Conservation (phyloP, 2,329 filamentous ascomycete species). For the Neofusicoccum laricinum region DNA sequence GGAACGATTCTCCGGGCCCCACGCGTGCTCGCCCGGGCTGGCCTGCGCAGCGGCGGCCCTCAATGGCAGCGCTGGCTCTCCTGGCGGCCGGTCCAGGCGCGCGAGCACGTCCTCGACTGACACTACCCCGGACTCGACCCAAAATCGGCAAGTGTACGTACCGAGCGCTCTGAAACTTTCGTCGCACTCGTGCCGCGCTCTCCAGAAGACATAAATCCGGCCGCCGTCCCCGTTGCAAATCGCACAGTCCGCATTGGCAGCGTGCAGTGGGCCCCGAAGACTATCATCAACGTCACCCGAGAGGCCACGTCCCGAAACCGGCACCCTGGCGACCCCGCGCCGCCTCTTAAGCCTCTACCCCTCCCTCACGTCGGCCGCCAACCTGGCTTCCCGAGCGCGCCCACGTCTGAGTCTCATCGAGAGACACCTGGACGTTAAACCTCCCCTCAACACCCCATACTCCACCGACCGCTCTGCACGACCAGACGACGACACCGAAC, state of each 20-base stretch:
- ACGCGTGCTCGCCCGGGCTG: not conserved
- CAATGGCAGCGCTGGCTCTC: not conserved
- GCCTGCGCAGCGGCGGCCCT: not conserved
- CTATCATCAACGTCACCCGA: constrained; percentile 5
- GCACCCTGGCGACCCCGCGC: constrained; percentile 10
- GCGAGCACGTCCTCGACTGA: constrained; percentile 8
- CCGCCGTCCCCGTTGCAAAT: constrained; percentile 1
- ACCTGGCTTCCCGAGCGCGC: constrained; percentile 49
- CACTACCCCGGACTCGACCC: constrained; percentile 3
- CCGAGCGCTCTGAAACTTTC: constrained; percentile 7
- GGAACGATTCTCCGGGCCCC: not conserved
- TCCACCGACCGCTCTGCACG: constrained; percentile 56
- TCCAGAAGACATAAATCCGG: constrained; percentile 1
- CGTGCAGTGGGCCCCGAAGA: not conserved
- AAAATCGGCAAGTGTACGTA: constrained; percentile 3
- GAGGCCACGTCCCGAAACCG: not conserved
- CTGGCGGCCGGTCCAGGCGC: not conserved
- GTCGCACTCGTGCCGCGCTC: not conserved
- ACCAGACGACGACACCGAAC: constrained; percentile 53
- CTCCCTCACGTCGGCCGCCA: constrained; percentile 32
- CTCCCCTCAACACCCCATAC: constrained; percentile 61
- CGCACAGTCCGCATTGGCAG: not conserved
- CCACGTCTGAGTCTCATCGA: constrained; percentile 57
- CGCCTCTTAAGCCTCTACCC: constrained; percentile 22
- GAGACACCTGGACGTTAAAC: constrained; percentile 57